These are phyloP conservation scores for Cochlearia excelsa DNA, from an alignment of 345 rosid genomes.

Conservation along the genomic window DNA sequence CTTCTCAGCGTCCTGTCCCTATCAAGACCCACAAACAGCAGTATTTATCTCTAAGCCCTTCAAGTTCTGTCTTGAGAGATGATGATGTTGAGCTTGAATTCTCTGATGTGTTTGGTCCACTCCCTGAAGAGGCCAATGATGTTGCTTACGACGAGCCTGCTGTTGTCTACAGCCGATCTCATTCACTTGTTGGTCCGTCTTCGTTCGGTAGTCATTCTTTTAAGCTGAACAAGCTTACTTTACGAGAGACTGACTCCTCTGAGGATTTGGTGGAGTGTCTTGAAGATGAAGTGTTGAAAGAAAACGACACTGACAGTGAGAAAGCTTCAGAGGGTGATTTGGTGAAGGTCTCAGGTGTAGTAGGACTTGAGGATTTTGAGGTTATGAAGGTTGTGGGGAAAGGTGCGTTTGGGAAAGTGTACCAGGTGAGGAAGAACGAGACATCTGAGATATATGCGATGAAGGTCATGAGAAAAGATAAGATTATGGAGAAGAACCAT, in stretches of 20 bases:
- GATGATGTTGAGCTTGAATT: slow-evolving; percentile 35
- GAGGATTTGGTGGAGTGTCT: slow-evolving; percentile 45
- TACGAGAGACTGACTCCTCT: slow-evolving; percentile 49
- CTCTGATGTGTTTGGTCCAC: slow-evolving; percentile 41
- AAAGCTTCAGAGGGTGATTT: slow-evolving; percentile 27
- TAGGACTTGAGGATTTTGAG: slow-evolving; percentile 87
- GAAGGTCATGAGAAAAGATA: slow-evolving; percentile 99
- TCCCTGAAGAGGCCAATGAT: slow-evolving; percentile 23
- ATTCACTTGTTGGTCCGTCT: slow-evolving; percentile 90
- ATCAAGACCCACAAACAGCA: slow-evolving; percentile 25
- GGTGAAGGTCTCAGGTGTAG: slow-evolving; percentile 28
- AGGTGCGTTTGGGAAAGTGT: slow-evolving; percentile 97
- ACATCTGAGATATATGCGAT: slow-evolving; percentile 86
- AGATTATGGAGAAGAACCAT: slow-evolving; percentile 85
- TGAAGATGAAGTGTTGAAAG: slow-evolving; percentile 30
- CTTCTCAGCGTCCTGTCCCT: slow-evolving; percentile 31
- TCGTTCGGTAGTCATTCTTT: slow-evolving; percentile 52
- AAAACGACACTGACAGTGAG: slow-evolving; percentile 35
- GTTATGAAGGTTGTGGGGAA: slow-evolving; percentile 87
- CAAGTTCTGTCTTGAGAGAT: slow-evolving; percentile 16
- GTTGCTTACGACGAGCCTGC: slow-evolving; percentile 59
- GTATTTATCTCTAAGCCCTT: slow-evolving; percentile 27
- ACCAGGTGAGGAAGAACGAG: slow-evolving; percentile 78
- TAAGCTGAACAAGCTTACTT: slow-evolving; percentile 61
- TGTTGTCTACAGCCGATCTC: slow-evolving; percentile 72